Conservation (phyloP, 2,329 filamentous ascomycete genomes). For the Boeremia exigua region DNA sequence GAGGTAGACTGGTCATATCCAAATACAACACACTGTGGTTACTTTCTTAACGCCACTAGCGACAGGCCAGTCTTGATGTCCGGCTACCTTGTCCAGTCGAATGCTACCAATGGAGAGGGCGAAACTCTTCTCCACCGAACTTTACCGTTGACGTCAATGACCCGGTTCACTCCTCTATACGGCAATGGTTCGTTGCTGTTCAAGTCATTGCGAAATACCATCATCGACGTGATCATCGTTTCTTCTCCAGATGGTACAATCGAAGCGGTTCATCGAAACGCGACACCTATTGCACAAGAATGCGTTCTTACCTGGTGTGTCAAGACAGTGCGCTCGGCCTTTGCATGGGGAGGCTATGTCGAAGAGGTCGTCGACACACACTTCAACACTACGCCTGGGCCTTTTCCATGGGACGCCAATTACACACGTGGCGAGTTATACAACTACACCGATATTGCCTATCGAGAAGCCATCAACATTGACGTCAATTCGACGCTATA, state of each 20-base stretch:
- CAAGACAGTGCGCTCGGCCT: conserved; percentile 32
- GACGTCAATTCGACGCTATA: background rate
- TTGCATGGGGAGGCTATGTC: conserved; percentile 22
- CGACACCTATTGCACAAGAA: conserved; percentile 23
- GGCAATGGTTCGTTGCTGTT: conserved; percentile 27
- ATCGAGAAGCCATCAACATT: background rate
- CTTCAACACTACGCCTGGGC: conserved; percentile 12
- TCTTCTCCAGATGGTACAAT: background rate
- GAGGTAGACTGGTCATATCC: conserved; percentile 5
- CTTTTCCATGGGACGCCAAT: conserved; percentile 20
- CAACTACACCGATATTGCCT: background rate
- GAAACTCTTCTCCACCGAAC: conserved; percentile 25
- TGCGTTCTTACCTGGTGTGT: conserved; percentile 39
- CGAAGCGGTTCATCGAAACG: conserved; percentile 10
- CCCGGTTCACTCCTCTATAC: background rate
- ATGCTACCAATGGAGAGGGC: background rate
- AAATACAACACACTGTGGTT: conserved; percentile 32
- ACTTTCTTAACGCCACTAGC: conserved; percentile 33
- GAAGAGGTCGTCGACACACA: conserved; percentile 19
- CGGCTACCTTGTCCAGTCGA: conserved; percentile 16
- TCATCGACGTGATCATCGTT: conserved; percentile 25
- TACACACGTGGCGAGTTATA: background rate
- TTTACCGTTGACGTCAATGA: conserved; percentile 13
- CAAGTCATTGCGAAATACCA: conserved; percentile 23
- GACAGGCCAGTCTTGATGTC: conserved; percentile 22